Evolutionary conservation across 495 filamentous ascomycete genomes (phyloP).

Genomic region (Pyrenopolyporus hunteri): DNA sequence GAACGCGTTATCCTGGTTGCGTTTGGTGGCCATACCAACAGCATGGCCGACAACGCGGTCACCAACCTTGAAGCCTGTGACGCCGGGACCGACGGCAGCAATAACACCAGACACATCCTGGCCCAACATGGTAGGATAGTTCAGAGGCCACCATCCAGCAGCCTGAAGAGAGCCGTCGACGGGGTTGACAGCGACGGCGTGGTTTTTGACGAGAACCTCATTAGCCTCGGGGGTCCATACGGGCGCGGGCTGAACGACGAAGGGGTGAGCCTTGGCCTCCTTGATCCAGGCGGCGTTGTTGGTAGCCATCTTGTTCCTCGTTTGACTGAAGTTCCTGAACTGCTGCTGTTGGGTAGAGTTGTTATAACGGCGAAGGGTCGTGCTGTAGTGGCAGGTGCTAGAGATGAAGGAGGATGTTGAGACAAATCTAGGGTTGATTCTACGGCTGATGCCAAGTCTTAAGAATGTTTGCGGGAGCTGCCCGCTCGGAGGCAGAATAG

Average conservation of each 20-base stretch:
- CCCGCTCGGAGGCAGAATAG: constrained; percentile 4
- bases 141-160: constrained; percentile 37
- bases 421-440: constrained; percentile 13
- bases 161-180: constrained; percentile 56
- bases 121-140: constrained; percentile 60
- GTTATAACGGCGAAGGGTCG: neutral
- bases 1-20: constrained; percentile 38
- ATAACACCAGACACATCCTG: constrained; percentile 60
- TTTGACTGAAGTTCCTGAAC: constrained; percentile 3
- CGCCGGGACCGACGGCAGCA: constrained; percentile 48
- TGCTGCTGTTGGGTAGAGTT: constrained; percentile 4
- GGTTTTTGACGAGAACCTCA: constrained; percentile 49
- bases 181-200: constrained; percentile 52
- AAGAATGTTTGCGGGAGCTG: constrained; percentile 28
- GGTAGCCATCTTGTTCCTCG: constrained; percentile 23
- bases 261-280: constrained; percentile 25
- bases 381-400: neutral
- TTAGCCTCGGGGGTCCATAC: constrained; percentile 40
- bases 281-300: constrained; percentile 44
- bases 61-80: constrained; percentile 52
- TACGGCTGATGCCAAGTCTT: constrained; percentile 27
- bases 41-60: constrained; percentile 49
- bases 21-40: constrained; percentile 31
- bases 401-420: constrained; percentile 19
- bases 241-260: constrained; percentile 43